Evolutionary conservation across 306 rosid genomes (phyloP), one percentile per base, ranked within the genome.

Genomic region (Gastrolobium bilobum): DNA sequence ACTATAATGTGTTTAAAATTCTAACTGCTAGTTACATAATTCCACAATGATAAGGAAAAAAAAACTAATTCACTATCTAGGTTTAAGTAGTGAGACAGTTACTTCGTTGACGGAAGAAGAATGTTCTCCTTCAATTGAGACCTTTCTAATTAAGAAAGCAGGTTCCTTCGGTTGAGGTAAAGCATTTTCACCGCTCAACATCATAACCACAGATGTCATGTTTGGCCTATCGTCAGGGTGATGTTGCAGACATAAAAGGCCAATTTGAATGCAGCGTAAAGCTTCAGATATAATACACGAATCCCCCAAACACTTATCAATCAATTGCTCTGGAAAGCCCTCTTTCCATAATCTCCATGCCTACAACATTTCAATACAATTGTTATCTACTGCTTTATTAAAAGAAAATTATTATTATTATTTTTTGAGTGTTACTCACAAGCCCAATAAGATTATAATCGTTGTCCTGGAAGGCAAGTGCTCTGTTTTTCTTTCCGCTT

Each of bases 231-330:
- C 26, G 26, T 20, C 26, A 20, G 26, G 26, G 1, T 20, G 26
- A 20, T 20, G 26, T 20, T 20, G 26, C 26, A 20, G 26, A 20
- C 26, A 20, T 20, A 20, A 20, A 20, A 20, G 39, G 10, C 58
- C 14, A 47, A 68, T 31, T 0, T 68, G 74, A 20, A 68, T 68
- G 29, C 74, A 47, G 2, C 74, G 56, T 5, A 72, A 20, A 0
- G n/a, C 66, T 72, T 72, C 66, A 20, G 66, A 39, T 20, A 0
- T 0, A 73, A 11, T 2, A 11, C 11, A 6, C 0, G 78, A 39
- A 4, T 5, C 56, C 29, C 10, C 31, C 8, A 73, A 40, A 29
- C 14, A 5, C 4, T 40, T 1, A 73, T 73, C 78, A 73, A 57
- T 57, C 26, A 20, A 20, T 20, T 20, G 26, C 26, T 20, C 26